Evolutionary conservation across 1,284 basidiomycete species (phyloP).

Genomic region (Heterobasidion occidentale): DNA sequence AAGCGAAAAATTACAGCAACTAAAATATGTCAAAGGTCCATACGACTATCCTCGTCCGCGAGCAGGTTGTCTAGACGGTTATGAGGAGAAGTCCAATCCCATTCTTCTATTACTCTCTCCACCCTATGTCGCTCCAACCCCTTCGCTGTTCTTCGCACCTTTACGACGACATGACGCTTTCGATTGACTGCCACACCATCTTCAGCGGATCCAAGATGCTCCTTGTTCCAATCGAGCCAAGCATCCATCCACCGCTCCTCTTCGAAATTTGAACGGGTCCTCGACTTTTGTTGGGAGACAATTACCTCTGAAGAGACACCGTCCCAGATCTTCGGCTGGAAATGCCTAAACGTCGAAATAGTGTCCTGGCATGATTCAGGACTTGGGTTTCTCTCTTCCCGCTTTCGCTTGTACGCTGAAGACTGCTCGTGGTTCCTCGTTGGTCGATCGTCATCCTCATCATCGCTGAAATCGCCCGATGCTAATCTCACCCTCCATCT

Average conservation of each 20-base stretch:
- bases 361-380: slow-evolving; percentile 11
- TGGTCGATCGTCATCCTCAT: slow-evolving; percentile 38
- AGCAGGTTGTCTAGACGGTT: slow-evolving; percentile 9
- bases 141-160: slow-evolving; percentile 45
- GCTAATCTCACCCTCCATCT: slow-evolving; percentile 71
- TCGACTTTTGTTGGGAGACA: slow-evolving; percentile 28
- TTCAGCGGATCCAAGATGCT: slow-evolving; percentile 23
- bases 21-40: not conserved
- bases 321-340: slow-evolving; percentile 62
- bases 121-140: slow-evolving; percentile 64
- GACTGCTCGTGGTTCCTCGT: slow-evolving; percentile 16
- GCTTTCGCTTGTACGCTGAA: slow-evolving; percentile 44
- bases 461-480: slow-evolving; percentile 60
- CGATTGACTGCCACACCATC: slow-evolving; percentile 38
- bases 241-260: slow-evolving; percentile 22
- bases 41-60: not conserved
- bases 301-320: slow-evolving; percentile 8
- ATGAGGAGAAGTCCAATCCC: slow-evolving; percentile 48
- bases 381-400: slow-evolving; percentile 29
- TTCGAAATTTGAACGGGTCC: slow-evolving; percentile 22
- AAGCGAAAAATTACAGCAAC: not conserved
- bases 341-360: slow-evolving; percentile 46
- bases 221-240: slow-evolving; percentile 28
- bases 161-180: slow-evolving; percentile 44
- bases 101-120: slow-evolving; percentile 58